Base-by-base conservation (phyloP, 2,329 filamentous ascomycete genomes). In the Lachnellula occidentalis region DNA sequence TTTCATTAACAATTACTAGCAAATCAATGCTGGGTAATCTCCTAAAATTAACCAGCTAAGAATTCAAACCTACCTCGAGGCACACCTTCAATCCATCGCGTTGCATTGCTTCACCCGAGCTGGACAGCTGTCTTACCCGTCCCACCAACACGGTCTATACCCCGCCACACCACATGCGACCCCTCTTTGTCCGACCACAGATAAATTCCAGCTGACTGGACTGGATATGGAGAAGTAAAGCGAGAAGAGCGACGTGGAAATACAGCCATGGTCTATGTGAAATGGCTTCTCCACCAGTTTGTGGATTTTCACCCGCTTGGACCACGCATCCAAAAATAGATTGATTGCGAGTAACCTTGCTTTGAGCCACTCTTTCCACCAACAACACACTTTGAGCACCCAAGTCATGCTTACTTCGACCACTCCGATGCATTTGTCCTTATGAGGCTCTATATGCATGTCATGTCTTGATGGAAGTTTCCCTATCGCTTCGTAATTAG, bases 251-350 rank as follows among this genome's bases (percentile, higher is more conserved):
- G 17, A 15, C 11, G 27, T 31, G 27, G 8, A 11, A 31, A 2
- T 31, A 9, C 7, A 45, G 21, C 43, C 17, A 11, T 24, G 36
- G 11, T 49, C 43, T 43, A 53, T 53, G 51, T 46, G 51, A 53
- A 53, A 45, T 46, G 12, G 41, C 27, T 37, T 15, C 15, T 11
- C 15, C 34, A 31, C 47, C 45, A 7, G 34, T 47, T 46, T 24
- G 31, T 22, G 41, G 27, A 9, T 9, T 31, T 39, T 45, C 42
- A 22, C 31, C 27, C 52, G 52, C 52, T 46, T 45, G 31, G 52
- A 54, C 52, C 43, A 48, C 45, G 22, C 36, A 9, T 12, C 41
- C 41, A 3, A 39, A 39, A 49, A 49, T 49, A 49, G 47, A 49
- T 49, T 36, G 34, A 49, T 49, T 4, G n/a, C n/a, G n/a, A n/a